Conservation (phyloP, 768 basidiomycete species). For the Naganishia vaughanmartiniae region DNA sequence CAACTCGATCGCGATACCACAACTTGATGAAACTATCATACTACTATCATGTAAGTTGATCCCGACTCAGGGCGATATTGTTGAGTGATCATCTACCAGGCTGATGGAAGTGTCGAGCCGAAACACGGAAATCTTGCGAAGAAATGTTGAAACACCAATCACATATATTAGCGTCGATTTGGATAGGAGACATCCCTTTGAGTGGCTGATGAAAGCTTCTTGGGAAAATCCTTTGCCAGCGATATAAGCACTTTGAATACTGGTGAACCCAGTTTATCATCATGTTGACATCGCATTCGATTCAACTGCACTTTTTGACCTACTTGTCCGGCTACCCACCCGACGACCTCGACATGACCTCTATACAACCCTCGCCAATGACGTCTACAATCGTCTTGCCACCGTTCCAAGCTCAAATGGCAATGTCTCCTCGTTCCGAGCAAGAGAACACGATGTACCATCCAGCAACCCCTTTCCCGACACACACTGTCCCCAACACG, state of each 20-base stretch:
- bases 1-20: background rate
- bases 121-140: slow-evolving; percentile 1
- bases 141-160: slow-evolving; percentile 5
- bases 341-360: background rate
- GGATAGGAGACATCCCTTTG: slow-evolving; percentile 8
- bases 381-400: background rate
- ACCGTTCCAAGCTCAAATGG: background rate
- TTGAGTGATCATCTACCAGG: background rate
- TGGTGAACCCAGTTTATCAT: background rate
- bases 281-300: background rate
- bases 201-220: background rate
- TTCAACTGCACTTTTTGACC: background rate
- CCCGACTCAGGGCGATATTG: background rate
- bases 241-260: background rate
- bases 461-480: background rate
- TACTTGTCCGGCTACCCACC: background rate
- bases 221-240: background rate
- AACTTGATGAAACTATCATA: too few relatives aligned
- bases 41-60: background rate
- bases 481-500: background rate
- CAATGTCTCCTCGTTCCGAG: background rate
- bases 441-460: background rate
- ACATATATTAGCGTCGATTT: background rate
- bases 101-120: background rate
- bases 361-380: background rate